These are phyloP conservation scores for Dioscorea cayenensis DNA, from an alignment of 116 monocot species.

Conservation along the genomic window DNA sequence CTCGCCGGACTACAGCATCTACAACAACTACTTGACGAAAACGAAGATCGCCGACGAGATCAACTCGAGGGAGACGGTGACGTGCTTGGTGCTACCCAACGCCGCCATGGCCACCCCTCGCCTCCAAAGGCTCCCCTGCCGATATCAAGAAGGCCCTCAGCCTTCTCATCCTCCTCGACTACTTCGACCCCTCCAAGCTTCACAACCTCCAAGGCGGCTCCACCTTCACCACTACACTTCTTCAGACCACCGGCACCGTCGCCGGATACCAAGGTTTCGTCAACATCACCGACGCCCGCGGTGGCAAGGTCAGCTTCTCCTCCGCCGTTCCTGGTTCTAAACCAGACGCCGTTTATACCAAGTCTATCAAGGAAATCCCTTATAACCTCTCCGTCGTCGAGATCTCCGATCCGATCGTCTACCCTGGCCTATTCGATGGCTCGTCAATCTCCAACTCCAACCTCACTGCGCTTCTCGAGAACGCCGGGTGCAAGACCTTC, in stretches of 20 bases:
- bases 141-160: constrained; percentile 75
- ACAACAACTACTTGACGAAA: constrained; percentile 59
- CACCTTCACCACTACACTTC: constrained; percentile 64
- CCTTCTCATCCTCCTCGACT: constrained; percentile 85
- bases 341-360: constrained; percentile 42
- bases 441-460: constrained; percentile 24
- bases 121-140: constrained; percentile 46
- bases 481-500: constrained; percentile 85
- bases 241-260: constrained; percentile 78
- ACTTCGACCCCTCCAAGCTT: constrained; percentile 81
- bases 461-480: constrained; percentile 59
- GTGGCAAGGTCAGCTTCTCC: constrained; percentile 56
- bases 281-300: constrained; percentile 65
- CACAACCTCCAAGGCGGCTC: constrained; percentile 61
- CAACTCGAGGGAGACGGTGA: constrained; percentile 70
- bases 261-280: constrained; percentile 67
- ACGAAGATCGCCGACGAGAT: constrained; percentile 84
- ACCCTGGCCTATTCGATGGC: constrained; percentile 62
- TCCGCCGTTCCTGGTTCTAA: constrained; percentile 46
- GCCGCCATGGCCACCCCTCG: constrained; percentile 45
- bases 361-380: constrained; percentile 49
- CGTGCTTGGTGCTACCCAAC: constrained; percentile 65
- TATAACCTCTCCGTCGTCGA: constrained; percentile 72
- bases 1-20: constrained; percentile 68
- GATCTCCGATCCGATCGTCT: constrained; percentile 61